Base-by-base conservation (phyloP, 1,139 yeast genomes). In the Pneumocystis canis region DNA sequence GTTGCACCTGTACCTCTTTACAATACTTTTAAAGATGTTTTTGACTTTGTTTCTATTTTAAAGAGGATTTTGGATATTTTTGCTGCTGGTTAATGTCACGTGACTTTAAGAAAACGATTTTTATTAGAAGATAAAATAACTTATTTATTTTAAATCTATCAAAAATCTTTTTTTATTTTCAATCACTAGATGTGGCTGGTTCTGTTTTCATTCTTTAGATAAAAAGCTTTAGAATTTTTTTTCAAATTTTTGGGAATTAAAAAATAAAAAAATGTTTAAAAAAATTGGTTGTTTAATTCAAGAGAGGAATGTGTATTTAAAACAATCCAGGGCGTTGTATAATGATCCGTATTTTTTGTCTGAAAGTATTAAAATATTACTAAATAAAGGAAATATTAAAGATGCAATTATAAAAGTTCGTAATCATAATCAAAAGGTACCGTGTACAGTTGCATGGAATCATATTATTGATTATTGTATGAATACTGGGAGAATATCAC, bases 1-100 rank as follows among this genome's bases (percentile, higher is more conserved):
- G 72, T 89, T 37, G 92, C 96, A 0, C 96, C 97, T 4, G 78
- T 81, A 6, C 92, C 96, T 0, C 77, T 89, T 63, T 90, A 90
- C 75, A 90, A 88, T 70, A 82, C 87, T 1, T 87, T 87, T 68
- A 74, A 71, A 60, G 95, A 90, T 67, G 84, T 87, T 25, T 75
- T 71, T 60, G 65, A 69, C 5, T 83, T 82, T 3, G 82, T 78
- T 4, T 67, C 73, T 31, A 70, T 77, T n/a, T 70, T 89, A 4
- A 74, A 82, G 35, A 71, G 72, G 35, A 79, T 79, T 0, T 70
- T 80, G 58, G 72, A 69, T 39, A 6, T 20, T 6, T 18, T 16
- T 39, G n/a, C 20, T 16, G 2, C 18, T 39, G 7, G 7, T 32
- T 39, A 16, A 39, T 39, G 7, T 39, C 18, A 35, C 39, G 47